These are phyloP conservation scores for Stephania yunnanensis DNA, from an alignment of 164 flowering plant species.

Conservation along the genomic window DNA sequence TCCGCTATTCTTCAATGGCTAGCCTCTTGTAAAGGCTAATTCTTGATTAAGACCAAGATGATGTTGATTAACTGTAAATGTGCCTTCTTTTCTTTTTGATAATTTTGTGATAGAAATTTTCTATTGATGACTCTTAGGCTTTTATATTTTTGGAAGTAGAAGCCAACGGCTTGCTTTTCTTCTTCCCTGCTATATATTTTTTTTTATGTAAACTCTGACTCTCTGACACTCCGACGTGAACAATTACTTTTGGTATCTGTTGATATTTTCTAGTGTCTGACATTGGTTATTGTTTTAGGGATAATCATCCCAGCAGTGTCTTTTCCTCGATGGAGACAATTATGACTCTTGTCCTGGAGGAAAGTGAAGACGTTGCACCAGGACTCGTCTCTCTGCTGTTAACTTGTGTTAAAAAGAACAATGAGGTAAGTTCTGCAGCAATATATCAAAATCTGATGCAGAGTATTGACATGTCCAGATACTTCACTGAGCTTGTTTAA, in stretches of 20 bases:
- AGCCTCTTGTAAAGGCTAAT: not conserved
- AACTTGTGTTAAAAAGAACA: constrained; percentile 45
- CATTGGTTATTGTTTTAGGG: constrained; percentile 31
- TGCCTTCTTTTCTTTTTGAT: not conserved
- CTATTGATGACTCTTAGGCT: not conserved
- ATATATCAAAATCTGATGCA: not conserved
- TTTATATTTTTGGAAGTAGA: not conserved
- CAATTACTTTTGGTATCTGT: not conserved
- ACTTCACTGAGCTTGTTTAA: not conserved
- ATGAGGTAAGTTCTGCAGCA: constrained; percentile 37
- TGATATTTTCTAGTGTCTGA: not conserved
- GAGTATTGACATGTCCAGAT: not conserved
- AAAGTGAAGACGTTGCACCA: constrained; percentile 65
- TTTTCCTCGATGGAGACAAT: constrained; percentile 66
- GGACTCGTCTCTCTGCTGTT: constrained; percentile 49
- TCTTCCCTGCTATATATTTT: not conserved
- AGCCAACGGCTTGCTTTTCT: not conserved
- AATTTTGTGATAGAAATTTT: not conserved
- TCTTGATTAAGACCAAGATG: not conserved
- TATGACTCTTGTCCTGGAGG: constrained; percentile 71
- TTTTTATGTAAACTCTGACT: not conserved
- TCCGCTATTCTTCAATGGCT: not conserved
- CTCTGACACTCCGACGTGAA: not conserved
- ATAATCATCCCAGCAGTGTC: constrained; percentile 40
- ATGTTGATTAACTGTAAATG: not conserved